phyloP scores from a whole-genome alignment of 1,284 basidiomycete species.

The Vanrija sp. region DNA sequence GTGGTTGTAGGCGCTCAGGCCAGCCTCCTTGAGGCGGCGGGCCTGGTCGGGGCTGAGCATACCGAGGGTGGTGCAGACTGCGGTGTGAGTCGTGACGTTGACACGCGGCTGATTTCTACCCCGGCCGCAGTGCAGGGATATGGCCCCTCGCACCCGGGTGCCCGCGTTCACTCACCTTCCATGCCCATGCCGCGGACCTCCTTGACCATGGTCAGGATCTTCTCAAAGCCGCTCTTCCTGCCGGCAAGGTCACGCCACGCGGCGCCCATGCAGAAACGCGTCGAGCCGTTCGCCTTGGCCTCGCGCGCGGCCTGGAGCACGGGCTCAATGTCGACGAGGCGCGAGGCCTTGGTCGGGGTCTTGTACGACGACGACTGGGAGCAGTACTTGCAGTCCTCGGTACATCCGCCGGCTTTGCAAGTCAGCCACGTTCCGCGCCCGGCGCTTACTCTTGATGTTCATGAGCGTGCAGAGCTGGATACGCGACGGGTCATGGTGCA shows the following conservation, averaged over 20 bases:
- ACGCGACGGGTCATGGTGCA: slow-evolving; percentile 80
- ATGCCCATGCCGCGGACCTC: slow-evolving; percentile 82
- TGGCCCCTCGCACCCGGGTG: too few species aligned
- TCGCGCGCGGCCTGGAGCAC: slow-evolving; percentile 85
- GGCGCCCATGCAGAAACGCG: slow-evolving; percentile 98
- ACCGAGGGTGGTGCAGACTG: slow-evolving; percentile 93
- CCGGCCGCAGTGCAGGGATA: too few species aligned
- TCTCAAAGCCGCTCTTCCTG: slow-evolving; percentile 88
- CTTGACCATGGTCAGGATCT: slow-evolving; percentile 86
- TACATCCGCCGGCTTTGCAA: slow-evolving; percentile 77
- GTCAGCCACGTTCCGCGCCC: slow-evolving; percentile 1
- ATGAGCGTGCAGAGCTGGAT: slow-evolving; percentile 96
- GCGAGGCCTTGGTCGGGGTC: slow-evolving; percentile 82
- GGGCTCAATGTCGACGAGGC: slow-evolving; percentile 84
- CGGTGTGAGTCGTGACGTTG: background rate
- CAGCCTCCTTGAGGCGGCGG: slow-evolving; percentile 86
- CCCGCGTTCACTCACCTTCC: slow-evolving; percentile 63
- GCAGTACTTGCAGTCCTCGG: slow-evolving; percentile 98
- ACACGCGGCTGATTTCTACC: too few species aligned
- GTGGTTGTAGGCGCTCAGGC: slow-evolving; percentile 93
- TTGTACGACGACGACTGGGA: slow-evolving; percentile 91
- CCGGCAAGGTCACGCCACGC: slow-evolving; percentile 97
- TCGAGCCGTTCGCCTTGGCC: slow-evolving; percentile 93
- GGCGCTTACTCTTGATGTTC: slow-evolving; percentile 93
- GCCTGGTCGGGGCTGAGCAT: slow-evolving; percentile 96